These are phyloP conservation scores for Naganishia vishniacii DNA, from an alignment of 768 basidiomycete genomes.

Conservation along the genomic window DNA sequence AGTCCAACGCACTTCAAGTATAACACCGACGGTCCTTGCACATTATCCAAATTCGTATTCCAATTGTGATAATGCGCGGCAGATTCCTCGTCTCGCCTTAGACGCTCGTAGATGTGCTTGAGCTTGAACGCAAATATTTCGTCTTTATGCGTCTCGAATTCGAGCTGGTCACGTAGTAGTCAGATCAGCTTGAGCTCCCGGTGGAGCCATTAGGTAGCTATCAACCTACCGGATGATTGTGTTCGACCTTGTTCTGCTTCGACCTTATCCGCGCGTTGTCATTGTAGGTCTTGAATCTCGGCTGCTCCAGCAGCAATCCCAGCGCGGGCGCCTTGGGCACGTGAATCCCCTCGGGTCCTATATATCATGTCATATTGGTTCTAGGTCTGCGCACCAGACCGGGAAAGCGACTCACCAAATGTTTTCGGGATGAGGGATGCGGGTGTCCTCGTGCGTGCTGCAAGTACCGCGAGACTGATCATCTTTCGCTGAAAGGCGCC, in stretches of 20 bases:
- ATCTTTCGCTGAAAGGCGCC: slow-evolving; percentile 75
- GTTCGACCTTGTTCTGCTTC: slow-evolving; percentile 53
- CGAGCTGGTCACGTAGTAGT: slow-evolving; percentile 50
- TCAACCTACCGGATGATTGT: slow-evolving; percentile 6
- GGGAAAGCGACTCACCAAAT: slow-evolving; percentile 54
- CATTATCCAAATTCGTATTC: slow-evolving; percentile 14
- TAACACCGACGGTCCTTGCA: slow-evolving; percentile 3
- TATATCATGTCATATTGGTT: background rate
- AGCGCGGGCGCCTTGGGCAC: slow-evolving; percentile 95
- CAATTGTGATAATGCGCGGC: slow-evolving; percentile 16
- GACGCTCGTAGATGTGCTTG: slow-evolving; percentile 73
- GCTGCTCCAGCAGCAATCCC: slow-evolving; percentile 76
- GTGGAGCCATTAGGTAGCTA: no score
- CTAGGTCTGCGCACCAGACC: background rate
- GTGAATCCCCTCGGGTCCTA: slow-evolving; percentile 61
- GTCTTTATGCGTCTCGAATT: slow-evolving; percentile 64
- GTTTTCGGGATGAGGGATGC: slow-evolving; percentile 63
- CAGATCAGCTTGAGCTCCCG: background rate
- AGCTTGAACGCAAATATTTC: slow-evolving; percentile 77
- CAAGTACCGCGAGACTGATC: slow-evolving; percentile 79
- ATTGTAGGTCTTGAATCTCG: slow-evolving; percentile 52
- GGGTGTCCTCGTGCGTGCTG: slow-evolving; percentile 70
- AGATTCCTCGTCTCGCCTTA: slow-evolving; percentile 73
- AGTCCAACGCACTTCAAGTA: slow-evolving; percentile 1
- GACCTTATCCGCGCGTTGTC: slow-evolving; percentile 36